These are phyloP conservation scores for Mortierella claussenii DNA, from an alignment of 192 early-diverging fungal genomes.

Conservation along the genomic window DNA sequence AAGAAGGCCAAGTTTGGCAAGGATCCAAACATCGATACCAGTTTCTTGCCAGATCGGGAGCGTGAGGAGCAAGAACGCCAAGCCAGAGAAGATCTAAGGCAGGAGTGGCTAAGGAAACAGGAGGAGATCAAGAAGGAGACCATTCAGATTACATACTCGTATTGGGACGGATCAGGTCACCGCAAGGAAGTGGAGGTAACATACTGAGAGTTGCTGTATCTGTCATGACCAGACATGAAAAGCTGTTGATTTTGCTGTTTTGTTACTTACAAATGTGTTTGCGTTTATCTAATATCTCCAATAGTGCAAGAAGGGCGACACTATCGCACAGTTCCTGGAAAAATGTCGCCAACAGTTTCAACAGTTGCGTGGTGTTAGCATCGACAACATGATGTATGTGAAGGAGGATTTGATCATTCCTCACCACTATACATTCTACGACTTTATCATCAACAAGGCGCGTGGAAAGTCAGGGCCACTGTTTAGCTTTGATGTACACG, in stretches of 20 bases:
- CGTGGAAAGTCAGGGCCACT: slow-evolving; percentile 96
- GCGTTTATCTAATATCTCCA: too few species aligned
- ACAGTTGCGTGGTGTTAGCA: slow-evolving; percentile 81
- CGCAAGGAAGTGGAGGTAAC: slow-evolving; percentile 78
- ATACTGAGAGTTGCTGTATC: background rate
- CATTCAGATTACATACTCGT: slow-evolving; percentile 90
- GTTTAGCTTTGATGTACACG: slow-evolving; percentile 94
- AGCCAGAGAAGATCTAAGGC: slow-evolving; percentile 77
- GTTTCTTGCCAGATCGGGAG: slow-evolving; percentile 91
- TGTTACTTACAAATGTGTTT: too few species aligned
- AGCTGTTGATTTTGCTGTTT: too few species aligned
- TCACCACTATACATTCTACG: slow-evolving; percentile 92
- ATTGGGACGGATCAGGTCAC: slow-evolving; percentile 97
- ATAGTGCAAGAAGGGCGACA: slow-evolving; percentile 87
- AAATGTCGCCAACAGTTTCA: slow-evolving; percentile 84
- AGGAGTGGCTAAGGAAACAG: slow-evolving; percentile 87
- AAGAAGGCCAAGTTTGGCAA: slow-evolving; percentile 73
- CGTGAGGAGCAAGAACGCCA: slow-evolving; percentile 81
- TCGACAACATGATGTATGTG: slow-evolving; percentile 90
- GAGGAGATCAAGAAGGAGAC: slow-evolving; percentile 85
- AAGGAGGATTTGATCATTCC: slow-evolving; percentile 98
- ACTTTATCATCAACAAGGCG: slow-evolving; percentile 95
- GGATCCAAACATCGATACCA: slow-evolving; percentile 92
- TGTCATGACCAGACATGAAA: background rate
- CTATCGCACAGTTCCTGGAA: slow-evolving; percentile 88